Conservation (phyloP, 2,329 filamentous ascomycete genomes). For the Colletotrichum sp. region DNA sequence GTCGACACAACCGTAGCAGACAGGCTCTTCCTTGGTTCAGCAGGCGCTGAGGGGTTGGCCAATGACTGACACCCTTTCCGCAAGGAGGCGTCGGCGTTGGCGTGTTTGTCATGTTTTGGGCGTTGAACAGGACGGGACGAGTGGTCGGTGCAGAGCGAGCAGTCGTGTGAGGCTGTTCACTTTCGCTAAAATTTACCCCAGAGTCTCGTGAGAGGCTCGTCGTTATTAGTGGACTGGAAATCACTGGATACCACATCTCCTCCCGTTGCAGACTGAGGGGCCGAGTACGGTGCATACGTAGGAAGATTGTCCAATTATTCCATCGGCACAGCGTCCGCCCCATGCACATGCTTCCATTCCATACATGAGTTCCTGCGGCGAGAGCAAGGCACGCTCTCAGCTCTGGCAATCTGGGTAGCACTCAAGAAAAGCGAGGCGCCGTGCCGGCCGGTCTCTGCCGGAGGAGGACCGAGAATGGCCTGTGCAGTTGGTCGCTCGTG, state of each 20-base stretch:
- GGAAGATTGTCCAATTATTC: neutral
- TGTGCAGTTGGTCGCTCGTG: conserved; percentile 4
- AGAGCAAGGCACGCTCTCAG: neutral
- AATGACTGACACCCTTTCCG: conserved; percentile 5
- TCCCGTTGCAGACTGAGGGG: neutral
- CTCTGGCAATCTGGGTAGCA: neutral
- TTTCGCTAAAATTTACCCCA: neutral
- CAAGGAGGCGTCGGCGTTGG: neutral
- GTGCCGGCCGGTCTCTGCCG: conserved; percentile 8
- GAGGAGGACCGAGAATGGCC: conserved; percentile 2
- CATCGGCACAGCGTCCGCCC: neutral
- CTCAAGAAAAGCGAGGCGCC: neutral
- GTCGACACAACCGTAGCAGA: neutral
- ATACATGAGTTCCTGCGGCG: neutral
- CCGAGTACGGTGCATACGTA: neutral
- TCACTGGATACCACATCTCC: neutral
- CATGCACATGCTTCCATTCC: neutral
- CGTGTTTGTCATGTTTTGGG: conserved; percentile 10
- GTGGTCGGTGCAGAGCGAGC: neutral
- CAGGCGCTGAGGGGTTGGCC: neutral
- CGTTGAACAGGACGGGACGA: neutral
- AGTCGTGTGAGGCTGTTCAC: neutral
- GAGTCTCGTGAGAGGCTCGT: neutral
- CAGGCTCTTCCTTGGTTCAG: conserved; percentile 13
- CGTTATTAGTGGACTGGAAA: neutral